phyloP scores from a whole-genome alignment of 2,329 filamentous ascomycete genomes.

The Xylaria sp. region DNA sequence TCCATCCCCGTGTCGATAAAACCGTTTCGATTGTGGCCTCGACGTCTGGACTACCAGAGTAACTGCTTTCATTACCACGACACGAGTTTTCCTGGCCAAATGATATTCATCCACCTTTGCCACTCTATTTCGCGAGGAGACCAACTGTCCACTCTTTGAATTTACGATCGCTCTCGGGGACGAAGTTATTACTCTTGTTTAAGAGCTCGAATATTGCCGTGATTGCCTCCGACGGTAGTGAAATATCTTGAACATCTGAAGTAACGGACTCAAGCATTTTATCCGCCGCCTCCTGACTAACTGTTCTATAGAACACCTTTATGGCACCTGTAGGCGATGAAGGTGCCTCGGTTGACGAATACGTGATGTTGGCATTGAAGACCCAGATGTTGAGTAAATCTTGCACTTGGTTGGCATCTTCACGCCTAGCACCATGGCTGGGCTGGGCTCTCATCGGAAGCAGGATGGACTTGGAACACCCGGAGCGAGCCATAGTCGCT shows the following conservation, averaged over 20 bases:
- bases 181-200: slow-evolving; percentile 57
- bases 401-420: not conserved
- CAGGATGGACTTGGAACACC: slow-evolving; percentile 66
- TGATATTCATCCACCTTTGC: slow-evolving; percentile 7
- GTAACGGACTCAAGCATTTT: slow-evolving; percentile 60
- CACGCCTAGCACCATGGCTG: not conserved
- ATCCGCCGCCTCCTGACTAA: slow-evolving; percentile 57
- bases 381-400: slow-evolving; percentile 63
- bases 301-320: slow-evolving; percentile 63
- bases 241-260: slow-evolving; percentile 68
- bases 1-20: not conserved
- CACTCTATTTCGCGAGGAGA: slow-evolving; percentile 64
- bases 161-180: slow-evolving; percentile 65
- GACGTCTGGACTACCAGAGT: not conserved
- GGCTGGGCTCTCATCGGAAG: slow-evolving; percentile 50
- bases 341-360: slow-evolving; percentile 55
- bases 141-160: slow-evolving; percentile 77
- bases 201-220: slow-evolving; percentile 57
- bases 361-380: slow-evolving; percentile 64
- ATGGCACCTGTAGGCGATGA: slow-evolving; percentile 54
- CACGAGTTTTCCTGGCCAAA: not conserved
- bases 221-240: slow-evolving; percentile 63
- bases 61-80: not conserved
- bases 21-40: not conserved
- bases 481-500: slow-evolving; percentile 65